These are phyloP conservation scores for Psilocybe cyanescens DNA, from an alignment of 768 basidiomycete species.

Conservation along the genomic window DNA sequence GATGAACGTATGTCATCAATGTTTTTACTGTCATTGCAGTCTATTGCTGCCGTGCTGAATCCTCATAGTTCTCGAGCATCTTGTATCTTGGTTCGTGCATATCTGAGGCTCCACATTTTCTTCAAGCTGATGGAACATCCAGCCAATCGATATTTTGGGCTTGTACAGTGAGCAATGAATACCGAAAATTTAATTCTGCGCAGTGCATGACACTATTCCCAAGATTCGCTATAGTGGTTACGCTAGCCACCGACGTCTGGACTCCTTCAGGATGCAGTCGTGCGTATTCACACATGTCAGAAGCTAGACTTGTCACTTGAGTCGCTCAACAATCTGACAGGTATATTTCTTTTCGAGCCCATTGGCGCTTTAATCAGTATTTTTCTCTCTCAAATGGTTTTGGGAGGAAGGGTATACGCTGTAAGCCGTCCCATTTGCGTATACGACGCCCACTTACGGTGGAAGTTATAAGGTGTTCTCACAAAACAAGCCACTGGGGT, in stretches of 20 bases:
- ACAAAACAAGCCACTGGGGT: background rate
- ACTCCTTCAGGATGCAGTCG: conserved; percentile 19
- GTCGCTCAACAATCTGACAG: conserved; percentile 3
- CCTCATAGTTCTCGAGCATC: conserved; percentile 7
- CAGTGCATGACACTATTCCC: background rate
- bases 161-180: conserved; percentile 19
- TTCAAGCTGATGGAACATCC: background rate
- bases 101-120: background rate
- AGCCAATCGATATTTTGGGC: conserved; percentile 26
- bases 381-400: background rate
- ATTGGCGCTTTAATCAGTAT: background rate
- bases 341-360: conserved; percentile 22
- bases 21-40: too few relatives aligned
- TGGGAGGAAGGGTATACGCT: background rate
- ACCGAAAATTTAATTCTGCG: background rate
- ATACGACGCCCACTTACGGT: background rate
- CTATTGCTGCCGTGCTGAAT: background rate
- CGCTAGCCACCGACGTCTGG: conserved; percentile 19
- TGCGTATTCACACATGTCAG: conserved; percentile 1
- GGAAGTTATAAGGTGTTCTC: background rate
- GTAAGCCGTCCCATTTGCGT: background rate
- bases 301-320: background rate
- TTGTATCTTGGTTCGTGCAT: conserved; percentile 12
- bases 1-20: conserved; percentile 17
- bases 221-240: conserved; percentile 14